These are phyloP conservation scores for Blumeriella jaapii DNA, from an alignment of 2,329 filamentous ascomycete genomes.

Conservation along the genomic window DNA sequence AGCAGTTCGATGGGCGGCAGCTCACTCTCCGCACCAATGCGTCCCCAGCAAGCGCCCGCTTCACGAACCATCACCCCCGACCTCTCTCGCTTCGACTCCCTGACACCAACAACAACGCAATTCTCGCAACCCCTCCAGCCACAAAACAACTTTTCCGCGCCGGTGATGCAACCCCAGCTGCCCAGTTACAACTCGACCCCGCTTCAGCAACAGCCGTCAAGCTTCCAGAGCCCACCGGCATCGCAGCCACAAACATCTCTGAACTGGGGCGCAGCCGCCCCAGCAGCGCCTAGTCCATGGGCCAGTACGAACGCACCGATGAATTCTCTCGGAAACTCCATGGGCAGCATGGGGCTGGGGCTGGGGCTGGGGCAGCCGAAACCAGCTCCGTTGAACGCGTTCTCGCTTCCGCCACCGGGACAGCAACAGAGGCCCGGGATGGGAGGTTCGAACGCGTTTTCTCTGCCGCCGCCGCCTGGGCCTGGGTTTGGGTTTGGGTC, in stretches of 20 bases:
- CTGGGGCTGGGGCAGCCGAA: conserved; percentile 34
- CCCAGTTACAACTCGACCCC: conserved; percentile 11
- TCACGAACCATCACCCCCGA: conserved; percentile 51
- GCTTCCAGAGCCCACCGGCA: conserved; percentile 14
- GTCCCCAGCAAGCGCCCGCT: conserved; percentile 24
- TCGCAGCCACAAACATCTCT: conserved; percentile 26
- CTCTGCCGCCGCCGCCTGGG: conserved; percentile 21
- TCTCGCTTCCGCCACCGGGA: conserved; percentile 40
- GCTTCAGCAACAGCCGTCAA: conserved; percentile 15
- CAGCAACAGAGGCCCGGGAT: conserved; percentile 9
- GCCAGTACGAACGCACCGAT: conserved; percentile 29
- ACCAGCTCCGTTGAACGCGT: conserved; percentile 32
- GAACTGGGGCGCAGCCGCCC: conserved; percentile 38
- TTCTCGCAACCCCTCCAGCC: conserved; percentile 43
- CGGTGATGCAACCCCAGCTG: conserved; percentile 13
- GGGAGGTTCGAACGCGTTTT: conserved; percentile 30
- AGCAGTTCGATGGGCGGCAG: conserved; percentile 10
- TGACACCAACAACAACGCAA: conserved; percentile 49
- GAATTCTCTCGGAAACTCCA: conserved; percentile 31
- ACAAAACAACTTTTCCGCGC: conserved; percentile 33
- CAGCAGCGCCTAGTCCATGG: conserved; percentile 40
- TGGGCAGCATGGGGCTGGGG: conserved; percentile 38
- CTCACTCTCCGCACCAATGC: conserved; percentile 22
- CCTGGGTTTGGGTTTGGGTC: too few relatives aligned
- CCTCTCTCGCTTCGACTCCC: conserved; percentile 40